Conservation (phyloP, 768 basidiomycete genomes). For the Mycena galopus region DNA sequence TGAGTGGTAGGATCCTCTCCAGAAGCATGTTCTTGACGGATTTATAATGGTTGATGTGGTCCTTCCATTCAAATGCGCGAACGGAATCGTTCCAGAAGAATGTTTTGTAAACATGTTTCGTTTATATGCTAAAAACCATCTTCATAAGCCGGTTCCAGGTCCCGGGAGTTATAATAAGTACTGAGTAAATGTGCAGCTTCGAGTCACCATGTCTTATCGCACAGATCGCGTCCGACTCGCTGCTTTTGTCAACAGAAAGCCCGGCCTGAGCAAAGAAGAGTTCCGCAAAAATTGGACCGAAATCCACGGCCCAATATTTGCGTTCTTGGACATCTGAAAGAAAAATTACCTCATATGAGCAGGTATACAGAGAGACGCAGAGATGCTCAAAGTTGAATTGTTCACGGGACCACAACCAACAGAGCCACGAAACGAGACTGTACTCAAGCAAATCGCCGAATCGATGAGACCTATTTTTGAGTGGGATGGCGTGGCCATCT, state of each 20-base stretch:
- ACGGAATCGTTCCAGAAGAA: too few species aligned
- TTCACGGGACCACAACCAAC: too few species aligned
- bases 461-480: background rate
- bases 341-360: slow-evolving; percentile 50
- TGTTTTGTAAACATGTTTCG: too few species aligned
- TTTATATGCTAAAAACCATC: too few species aligned
- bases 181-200: too few species aligned
- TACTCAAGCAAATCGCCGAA: background rate
- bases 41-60: too few species aligned
- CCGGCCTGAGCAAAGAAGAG: slow-evolving; percentile 45
- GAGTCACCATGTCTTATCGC: slow-evolving; percentile 1
- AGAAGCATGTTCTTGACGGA: too few species aligned
- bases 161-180: too few species aligned
- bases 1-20: too few species aligned
- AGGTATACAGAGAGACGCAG: slow-evolving; percentile 44
- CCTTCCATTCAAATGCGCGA: too few species aligned
- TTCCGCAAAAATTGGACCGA: slow-evolving; percentile 49
- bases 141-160: too few species aligned
- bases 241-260: slow-evolving; percentile 43
- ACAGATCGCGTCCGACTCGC: slow-evolving; percentile 47
- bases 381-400: too few species aligned
- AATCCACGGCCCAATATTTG: slow-evolving; percentile 45
- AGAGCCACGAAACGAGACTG: slow-evolving; percentile 1
- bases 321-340: slow-evolving; percentile 47
- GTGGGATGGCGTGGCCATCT: slow-evolving; percentile 23